Conservation (phyloP, 495 filamentous ascomycete species). For the Venustampulla echinocandica region DNA sequence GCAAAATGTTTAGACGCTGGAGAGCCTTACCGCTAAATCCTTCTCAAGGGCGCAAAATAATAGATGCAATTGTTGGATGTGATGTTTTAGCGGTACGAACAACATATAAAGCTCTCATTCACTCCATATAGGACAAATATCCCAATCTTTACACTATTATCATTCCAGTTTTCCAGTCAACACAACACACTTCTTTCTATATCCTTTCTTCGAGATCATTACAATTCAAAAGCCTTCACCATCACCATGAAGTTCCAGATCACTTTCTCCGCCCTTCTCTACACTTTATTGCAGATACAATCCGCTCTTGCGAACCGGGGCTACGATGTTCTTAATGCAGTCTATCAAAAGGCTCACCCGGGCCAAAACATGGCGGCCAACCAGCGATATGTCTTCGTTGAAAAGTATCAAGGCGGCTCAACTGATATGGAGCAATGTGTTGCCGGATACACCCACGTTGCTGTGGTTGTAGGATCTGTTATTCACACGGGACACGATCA, state of each 20-base stretch:
- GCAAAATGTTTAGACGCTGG: no score
- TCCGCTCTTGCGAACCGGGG: background rate
- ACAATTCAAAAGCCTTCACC: no score
- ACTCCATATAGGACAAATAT: no score
- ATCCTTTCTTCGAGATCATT: no score
- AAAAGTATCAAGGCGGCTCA: background rate
- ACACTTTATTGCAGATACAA: background rate
- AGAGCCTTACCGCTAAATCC: no score
- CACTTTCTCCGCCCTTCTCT: background rate
- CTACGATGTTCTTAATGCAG: background rate
- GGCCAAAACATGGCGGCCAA: background rate
- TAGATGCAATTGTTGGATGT: no score
- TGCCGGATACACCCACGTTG: background rate
- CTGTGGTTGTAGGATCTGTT: background rate
- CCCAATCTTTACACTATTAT: no score
- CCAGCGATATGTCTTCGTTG: background rate
- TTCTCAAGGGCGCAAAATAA: no score
- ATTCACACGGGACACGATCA: background rate
- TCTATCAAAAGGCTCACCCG: background rate
- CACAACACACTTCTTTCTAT: no score
- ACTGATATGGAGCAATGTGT: background rate
- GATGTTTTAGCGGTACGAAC: no score
- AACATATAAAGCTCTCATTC: no score
- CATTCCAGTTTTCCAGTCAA: no score
- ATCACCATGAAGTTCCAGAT: background rate